Base-by-base conservation (phyloP, 257 asterid species). In the Capsicum chinense region DNA sequence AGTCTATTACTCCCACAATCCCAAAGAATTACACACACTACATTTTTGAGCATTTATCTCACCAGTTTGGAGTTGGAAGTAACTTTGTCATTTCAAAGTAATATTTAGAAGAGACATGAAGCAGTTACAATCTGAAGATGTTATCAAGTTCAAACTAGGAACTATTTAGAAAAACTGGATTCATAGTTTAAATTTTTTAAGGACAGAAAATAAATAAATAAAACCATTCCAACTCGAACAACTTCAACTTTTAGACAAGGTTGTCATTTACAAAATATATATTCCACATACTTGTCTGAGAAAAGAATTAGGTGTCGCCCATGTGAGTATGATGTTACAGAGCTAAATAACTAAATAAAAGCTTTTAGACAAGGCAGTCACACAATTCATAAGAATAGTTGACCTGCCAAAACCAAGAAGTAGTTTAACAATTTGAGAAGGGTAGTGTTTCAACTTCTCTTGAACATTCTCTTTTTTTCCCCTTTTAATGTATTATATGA, bases 31-130 rank as follows among this genome's bases (percentile, higher is more conserved):
- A 13, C 58, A 1, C 19, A 76, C 81, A 12, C 9, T 5, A 13
- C 13, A 39, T 68, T 68, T 39, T 68, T 37, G 13, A 37, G 54
- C 78, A 1, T 68, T 68, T 15, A 68, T 39, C 26, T 68, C 54
- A 68, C 78, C 78, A 68, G 78, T 68, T 21, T 63, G 42, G 42
- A 63, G 68, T 62, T 8, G 19, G 52, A 68, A 68, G 21, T 64
- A 33, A 14, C 44, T 64, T 71, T 17, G 79, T 2, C 58, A n/a
- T 44, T n/a, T 71, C 58, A 44, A 44, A n/a, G 5, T 11, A 17
- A 44, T 47, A 17, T 71, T 47, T 71, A n/a, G 39, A 71, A 71
- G 58, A 9, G 17, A 47, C 59, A 73, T 11, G 42, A 48, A 73
- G n/a, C 15, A 73, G 17, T 48, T 48, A n/a, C 6, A 5, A 21